phyloP scores from a whole-genome alignment of 495 filamentous ascomycete species.

The Neurospora sp. region DNA sequence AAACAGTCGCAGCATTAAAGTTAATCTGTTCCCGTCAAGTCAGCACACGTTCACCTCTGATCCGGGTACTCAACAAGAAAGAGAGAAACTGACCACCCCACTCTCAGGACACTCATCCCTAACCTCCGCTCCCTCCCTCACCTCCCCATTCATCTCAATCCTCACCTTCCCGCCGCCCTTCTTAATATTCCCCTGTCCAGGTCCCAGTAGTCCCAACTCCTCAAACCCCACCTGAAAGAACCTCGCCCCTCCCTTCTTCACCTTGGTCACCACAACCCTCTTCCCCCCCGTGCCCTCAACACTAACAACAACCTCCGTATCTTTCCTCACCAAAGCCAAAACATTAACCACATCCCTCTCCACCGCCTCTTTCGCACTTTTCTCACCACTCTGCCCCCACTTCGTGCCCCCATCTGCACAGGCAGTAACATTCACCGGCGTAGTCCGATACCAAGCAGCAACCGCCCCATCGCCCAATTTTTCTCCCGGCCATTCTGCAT shows the following conservation, averaged over 20 bases:
- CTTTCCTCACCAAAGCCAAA: not conserved
- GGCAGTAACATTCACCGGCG: not conserved
- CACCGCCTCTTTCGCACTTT: not conserved
- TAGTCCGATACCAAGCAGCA: conserved; percentile 5
- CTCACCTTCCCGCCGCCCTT: not conserved
- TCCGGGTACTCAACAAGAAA: not conserved
- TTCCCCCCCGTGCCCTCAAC: not conserved
- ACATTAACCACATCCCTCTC: conserved; percentile 3
- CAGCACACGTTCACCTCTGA: too few relatives aligned
- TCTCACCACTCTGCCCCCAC: conserved; percentile 5
- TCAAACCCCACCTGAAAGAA: not conserved
- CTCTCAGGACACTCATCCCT: not conserved
- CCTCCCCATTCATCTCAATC: not conserved
- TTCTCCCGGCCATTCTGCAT: conserved; percentile 21
- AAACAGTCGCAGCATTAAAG: not conserved
- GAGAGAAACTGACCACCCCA: not conserved
- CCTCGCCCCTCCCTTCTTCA: not conserved
- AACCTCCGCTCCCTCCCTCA: not conserved
- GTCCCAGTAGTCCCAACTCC: not conserved
- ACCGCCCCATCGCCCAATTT: conserved; percentile 6
- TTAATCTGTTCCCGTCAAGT: not conserved
- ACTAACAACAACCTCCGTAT: not conserved
- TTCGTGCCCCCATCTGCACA: conserved; percentile 5
- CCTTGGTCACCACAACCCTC: not conserved
- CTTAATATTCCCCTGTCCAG: not conserved